Percentiles rank a stretch among this genome's conserved stretches.
phyloP scores from a whole-genome alignment of 805 yeast species.

The Suhomyces canberraensis region DNA sequence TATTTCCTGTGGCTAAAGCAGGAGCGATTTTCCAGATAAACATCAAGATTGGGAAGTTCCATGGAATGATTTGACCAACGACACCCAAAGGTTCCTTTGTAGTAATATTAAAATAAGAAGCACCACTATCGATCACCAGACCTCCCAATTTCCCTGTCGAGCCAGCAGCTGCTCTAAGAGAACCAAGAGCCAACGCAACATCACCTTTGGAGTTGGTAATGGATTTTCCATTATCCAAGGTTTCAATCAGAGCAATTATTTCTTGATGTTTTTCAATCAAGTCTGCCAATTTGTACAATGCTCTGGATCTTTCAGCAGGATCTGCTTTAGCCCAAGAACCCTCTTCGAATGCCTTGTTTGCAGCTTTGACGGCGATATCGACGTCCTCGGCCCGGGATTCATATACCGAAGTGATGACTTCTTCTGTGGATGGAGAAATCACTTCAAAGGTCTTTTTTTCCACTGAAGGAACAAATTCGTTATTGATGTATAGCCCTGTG shows the following conservation, averaged over 20 bases:
- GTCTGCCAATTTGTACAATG: slow-evolving; percentile 71
- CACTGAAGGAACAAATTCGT: slow-evolving; percentile 63
- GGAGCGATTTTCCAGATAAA: slow-evolving; percentile 83
- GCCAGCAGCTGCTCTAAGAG: slow-evolving; percentile 53
- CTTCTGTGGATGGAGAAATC: slow-evolving; percentile 66
- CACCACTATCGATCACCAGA: slow-evolving; percentile 38
- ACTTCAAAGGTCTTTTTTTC: slow-evolving; percentile 57
- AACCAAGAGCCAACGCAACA: slow-evolving; percentile 42
- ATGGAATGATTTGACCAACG: slow-evolving; percentile 66
- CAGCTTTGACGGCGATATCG: slow-evolving; percentile 81
- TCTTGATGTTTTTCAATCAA: slow-evolving; percentile 53
- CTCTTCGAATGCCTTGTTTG: slow-evolving; percentile 65
- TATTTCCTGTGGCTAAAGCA: slow-evolving; percentile 76
- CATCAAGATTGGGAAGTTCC: slow-evolving; percentile 70
- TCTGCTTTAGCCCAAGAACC: slow-evolving; percentile 64
- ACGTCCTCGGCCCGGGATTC: slow-evolving; percentile 78
- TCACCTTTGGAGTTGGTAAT: slow-evolving; percentile 47
- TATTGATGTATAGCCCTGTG: slow-evolving; percentile 83
- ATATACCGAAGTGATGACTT: slow-evolving; percentile 61
- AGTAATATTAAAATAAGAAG: slow-evolving; percentile 58
- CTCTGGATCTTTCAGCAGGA: slow-evolving; percentile 61
- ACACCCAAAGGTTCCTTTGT: slow-evolving; percentile 64
- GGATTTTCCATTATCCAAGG: slow-evolving; percentile 48
- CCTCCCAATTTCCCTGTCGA: slow-evolving; percentile 59
- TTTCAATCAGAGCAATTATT: slow-evolving; percentile 54